These are phyloP conservation scores for Jasminum sambac DNA, from an alignment of 257 asterid species.

Conservation along the genomic window DNA sequence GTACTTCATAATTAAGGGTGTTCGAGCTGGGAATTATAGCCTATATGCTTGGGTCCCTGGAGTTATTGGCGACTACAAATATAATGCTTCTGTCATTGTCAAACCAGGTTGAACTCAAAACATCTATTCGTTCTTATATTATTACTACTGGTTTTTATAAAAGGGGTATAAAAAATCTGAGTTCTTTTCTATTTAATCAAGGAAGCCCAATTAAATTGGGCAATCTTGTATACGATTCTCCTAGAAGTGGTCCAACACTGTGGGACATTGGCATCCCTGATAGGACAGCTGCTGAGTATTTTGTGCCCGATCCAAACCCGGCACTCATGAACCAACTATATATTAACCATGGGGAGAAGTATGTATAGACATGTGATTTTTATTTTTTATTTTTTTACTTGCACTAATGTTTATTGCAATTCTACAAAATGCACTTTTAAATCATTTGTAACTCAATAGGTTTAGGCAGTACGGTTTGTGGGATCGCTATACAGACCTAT, in stretches of 20 bases:
- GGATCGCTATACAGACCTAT: slow-evolving; percentile 76
- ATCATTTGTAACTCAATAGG: slow-evolving; percentile 31
- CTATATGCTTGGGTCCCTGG: slow-evolving; percentile 88
- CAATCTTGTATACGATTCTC: slow-evolving; percentile 51
- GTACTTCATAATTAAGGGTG: slow-evolving; percentile 47
- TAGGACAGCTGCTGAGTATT: slow-evolving; percentile 76
- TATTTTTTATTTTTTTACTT: background rate
- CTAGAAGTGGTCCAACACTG: slow-evolving; percentile 74
- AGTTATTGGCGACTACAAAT: slow-evolving; percentile 70
- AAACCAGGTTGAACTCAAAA: slow-evolving; percentile 43
- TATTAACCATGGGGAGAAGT: slow-evolving; percentile 43
- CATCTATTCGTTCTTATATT: background rate
- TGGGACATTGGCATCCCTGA: slow-evolving; percentile 97
- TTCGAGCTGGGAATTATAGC: slow-evolving; percentile 61
- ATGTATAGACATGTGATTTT: slow-evolving; percentile 21
- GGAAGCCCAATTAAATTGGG: slow-evolving; percentile 50
- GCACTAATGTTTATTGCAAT: background rate
- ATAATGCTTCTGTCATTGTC: slow-evolving; percentile 31
- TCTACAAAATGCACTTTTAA: background rate
- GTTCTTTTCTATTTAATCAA: slow-evolving; percentile 8
- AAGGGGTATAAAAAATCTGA: background rate
- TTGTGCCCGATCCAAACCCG: slow-evolving; percentile 74
- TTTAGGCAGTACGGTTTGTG: slow-evolving; percentile 90
- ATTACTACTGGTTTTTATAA: background rate
- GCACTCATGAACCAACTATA: slow-evolving; percentile 61